Percentiles rank a stretch among this genome's conserved stretches.
These are phyloP conservation scores for Omphalotus guepiniiformis DNA, from an alignment of 768 basidiomycete species.

Conservation along the genomic window DNA sequence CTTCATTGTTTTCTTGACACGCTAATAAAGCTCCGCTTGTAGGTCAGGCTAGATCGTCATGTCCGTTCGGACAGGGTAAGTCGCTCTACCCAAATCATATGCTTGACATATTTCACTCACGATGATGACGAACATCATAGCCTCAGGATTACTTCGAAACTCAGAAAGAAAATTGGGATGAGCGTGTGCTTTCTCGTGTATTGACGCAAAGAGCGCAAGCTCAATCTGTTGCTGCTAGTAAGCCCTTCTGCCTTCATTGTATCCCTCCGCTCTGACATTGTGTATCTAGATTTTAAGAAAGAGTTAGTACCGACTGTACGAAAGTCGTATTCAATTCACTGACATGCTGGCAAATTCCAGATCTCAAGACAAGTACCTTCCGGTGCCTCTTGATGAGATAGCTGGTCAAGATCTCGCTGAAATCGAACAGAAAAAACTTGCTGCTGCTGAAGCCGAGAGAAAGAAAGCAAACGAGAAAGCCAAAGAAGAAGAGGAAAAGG, in stretches of 20 bases:
- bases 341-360: neutral
- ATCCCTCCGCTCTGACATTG: neutral
- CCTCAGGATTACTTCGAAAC: conserved; percentile 25
- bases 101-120: no score
- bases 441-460: conserved; percentile 9
- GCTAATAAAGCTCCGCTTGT: neutral
- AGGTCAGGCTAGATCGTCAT: conserved; percentile 17
- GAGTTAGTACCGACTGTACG: conserved; percentile 14
- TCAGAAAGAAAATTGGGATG: conserved; percentile 23
- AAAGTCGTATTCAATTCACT: neutral
- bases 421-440: conserved; percentile 14
- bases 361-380: conserved; percentile 5
- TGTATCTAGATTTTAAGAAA: conserved; percentile 15
- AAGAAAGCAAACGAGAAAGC: conserved; percentile 8
- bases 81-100: conserved; percentile 4
- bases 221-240: conserved; percentile 18
- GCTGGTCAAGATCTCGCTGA: conserved; percentile 15
- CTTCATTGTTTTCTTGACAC: neutral
- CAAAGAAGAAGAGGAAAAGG: conserved; percentile 4
- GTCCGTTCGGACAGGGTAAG: conserved; percentile 4
- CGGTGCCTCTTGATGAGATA: conserved; percentile 13
- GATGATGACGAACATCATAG: neutral
- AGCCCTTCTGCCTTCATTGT: neutral
- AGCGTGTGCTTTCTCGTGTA: conserved; percentile 20
- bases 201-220: conserved; percentile 16